Evolutionary conservation across 2,329 filamentous ascomycete species (phyloP).

Genomic region (Sclerotinia subarctica): DNA sequence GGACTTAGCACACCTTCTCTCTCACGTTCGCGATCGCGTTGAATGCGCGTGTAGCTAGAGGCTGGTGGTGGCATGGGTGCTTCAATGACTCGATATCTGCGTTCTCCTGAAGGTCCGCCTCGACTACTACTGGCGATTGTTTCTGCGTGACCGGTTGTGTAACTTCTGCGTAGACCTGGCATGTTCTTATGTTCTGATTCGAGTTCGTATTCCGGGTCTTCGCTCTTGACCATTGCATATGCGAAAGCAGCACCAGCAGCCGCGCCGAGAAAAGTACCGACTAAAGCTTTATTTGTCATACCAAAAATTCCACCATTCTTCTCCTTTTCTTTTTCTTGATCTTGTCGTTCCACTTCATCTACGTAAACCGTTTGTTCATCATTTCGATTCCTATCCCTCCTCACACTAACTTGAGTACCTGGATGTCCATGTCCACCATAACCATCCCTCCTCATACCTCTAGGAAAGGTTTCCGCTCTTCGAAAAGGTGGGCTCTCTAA

Average conservation of each 20-base stretch:
- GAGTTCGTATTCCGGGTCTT: slow-evolving; percentile 37
- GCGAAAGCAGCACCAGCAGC: slow-evolving; percentile 74
- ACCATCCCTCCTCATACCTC: slow-evolving; percentile 8
- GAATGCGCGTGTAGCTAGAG: slow-evolving; percentile 3
- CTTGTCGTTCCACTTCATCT: slow-evolving; percentile 25
- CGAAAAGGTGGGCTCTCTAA: slow-evolving; percentile 17
- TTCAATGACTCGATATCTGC: slow-evolving; percentile 17
- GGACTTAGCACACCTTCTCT: neutral
- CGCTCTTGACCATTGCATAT: slow-evolving; percentile 68
- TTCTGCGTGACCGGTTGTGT: slow-evolving; percentile 15
- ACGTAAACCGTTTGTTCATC: slow-evolving; percentile 16
- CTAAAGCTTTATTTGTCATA: slow-evolving; percentile 58
- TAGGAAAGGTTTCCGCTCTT: slow-evolving; percentile 21
- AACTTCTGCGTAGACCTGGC: slow-evolving; percentile 9
- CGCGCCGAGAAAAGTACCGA: slow-evolving; percentile 75
- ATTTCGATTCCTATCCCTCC: slow-evolving; percentile 11
- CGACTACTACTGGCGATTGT: slow-evolving; percentile 11
- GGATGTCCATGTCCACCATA: neutral
- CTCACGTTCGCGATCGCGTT: slow-evolving; percentile 15
- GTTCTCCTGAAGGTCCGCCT: neutral
- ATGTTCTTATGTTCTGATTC: neutral
- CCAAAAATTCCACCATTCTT: slow-evolving; percentile 32
- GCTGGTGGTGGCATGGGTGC: slow-evolving; percentile 18
- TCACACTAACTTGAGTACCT: neutral
- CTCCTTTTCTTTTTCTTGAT: slow-evolving; percentile 13